Evolutionary conservation across 2,329 filamentous ascomycete genomes (phyloP).

Genomic region (Microsporum canis): DNA sequence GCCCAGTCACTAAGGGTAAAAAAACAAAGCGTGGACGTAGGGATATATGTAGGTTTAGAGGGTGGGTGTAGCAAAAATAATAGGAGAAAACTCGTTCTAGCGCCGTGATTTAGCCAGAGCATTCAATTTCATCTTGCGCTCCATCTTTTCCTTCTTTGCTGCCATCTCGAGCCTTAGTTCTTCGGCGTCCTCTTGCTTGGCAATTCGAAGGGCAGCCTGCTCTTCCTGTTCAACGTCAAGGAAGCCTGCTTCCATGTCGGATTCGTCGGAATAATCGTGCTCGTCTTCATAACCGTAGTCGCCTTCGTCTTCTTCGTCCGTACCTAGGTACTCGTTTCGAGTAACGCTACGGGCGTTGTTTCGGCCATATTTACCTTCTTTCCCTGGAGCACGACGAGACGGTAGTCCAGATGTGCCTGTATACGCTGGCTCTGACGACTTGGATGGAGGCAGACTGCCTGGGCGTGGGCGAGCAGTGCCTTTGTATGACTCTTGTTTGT

Average conservation of each 20-base stretch:
- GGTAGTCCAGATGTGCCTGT: slow-evolving; percentile 34
- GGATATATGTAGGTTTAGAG: neutral
- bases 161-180: slow-evolving; percentile 34
- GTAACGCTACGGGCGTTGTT: slow-evolving; percentile 16
- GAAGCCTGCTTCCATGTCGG: slow-evolving; percentile 42
- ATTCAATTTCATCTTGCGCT: slow-evolving; percentile 33
- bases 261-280: slow-evolving; percentile 33
- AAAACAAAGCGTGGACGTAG: neutral
- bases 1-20: neutral
- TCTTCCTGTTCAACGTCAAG: slow-evolving; percentile 39
- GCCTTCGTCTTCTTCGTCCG: slow-evolving; percentile 39
- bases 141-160: slow-evolving; percentile 38
- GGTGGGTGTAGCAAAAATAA: neutral
- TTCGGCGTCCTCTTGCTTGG: slow-evolving; percentile 37
- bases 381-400: slow-evolving; percentile 18
- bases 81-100: slow-evolving; percentile 11
- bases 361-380: slow-evolving; percentile 18
- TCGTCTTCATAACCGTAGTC: slow-evolving; percentile 29
- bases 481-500: slow-evolving; percentile 27
- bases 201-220: slow-evolving; percentile 28
- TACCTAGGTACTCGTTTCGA: slow-evolving; percentile 36
- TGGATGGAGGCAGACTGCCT: slow-evolving; percentile 11
- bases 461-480: slow-evolving; percentile 23
- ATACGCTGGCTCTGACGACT: slow-evolving; percentile 24
- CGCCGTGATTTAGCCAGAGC: slow-evolving; percentile 27